Evolutionary conservation across 352 stramenopile species (phyloP).

Genomic region (Globisporangium emineosum): DNA sequence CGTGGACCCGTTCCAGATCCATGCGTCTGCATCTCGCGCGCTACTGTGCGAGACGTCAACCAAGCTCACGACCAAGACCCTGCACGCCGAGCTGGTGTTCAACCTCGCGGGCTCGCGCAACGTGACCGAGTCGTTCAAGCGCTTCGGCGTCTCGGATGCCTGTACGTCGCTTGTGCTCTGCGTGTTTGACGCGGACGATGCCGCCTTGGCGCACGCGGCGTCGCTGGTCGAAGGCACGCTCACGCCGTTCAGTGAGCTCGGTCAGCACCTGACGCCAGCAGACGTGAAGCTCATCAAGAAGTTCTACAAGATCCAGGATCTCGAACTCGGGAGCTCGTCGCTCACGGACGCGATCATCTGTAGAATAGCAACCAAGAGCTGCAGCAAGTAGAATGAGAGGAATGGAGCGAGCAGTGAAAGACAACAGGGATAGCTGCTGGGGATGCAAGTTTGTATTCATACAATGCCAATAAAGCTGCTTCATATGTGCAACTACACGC

Average conservation of each 20-base stretch:
- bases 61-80: conserved; percentile 64
- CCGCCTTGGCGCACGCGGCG: conserved; percentile 28
- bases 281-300: conserved; percentile 68
- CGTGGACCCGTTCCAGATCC: conserved; percentile 70
- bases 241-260: conserved; percentile 41
- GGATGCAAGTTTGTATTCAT: neutral
- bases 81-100: conserved; percentile 84
- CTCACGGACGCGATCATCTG: conserved; percentile 67
- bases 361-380: conserved; percentile 87
- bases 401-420: neutral
- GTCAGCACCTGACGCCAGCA: conserved; percentile 38
- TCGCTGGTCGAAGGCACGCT: conserved; percentile 54
- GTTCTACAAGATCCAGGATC: conserved; percentile 84
- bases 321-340: conserved; percentile 61
- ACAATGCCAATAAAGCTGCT: neutral
- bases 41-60: conserved; percentile 61
- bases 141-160: conserved; percentile 63
- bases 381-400: conserved; percentile 56
- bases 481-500: neutral
- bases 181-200: conserved; percentile 66
- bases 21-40: conserved; percentile 63
- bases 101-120: conserved; percentile 84
- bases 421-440: neutral
- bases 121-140: conserved; percentile 77
- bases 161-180: conserved; percentile 67